Base-by-base conservation (phyloP, 345 rosid species). In the Streptanthus diversifolius region DNA sequence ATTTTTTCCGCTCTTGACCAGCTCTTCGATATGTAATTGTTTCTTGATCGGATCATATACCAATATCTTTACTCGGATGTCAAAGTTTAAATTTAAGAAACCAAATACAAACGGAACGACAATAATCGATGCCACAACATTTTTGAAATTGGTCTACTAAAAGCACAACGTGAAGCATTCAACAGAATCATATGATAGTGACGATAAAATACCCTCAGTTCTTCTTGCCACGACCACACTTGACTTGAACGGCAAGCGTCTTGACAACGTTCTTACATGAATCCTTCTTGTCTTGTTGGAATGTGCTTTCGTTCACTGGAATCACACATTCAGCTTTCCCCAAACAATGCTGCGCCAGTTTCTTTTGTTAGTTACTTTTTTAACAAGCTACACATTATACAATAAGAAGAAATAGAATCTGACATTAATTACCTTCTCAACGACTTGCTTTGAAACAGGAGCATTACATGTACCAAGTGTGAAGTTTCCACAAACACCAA, bases 231-330 rank as follows among this genome's bases (percentile, higher is more conserved):
- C 71, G 71, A 27, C 75, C 80, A 77, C 97, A 93, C 65, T 52
- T 85, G 54, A 84, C 91, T 80, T 93, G 96, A 11, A 93, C 82
- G 0, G 96, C 88, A 12, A 91, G 79, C 5, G 79, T 77, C 89
- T 88, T 89, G 14, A 29, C 65, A 51, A 75, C 36, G 21, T 73
- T 21, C 3, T 85, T 79, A 39, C 98, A 90, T 14, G 63, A 39
- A 58, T 80, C 88, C 0, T 72, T 53, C 3, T 70, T 57, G 19
- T 65, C 75, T 76, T 83, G 76, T 64, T 60, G 15, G 39, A 88
- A 88, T 6, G 68, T 25, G 17, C 37, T 70, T 21, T 73, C 77
- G 10, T 88, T 82, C 21, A 87, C 24, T 1, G 91, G 96, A 12
- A 92, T 71, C 1, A 45, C 60, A 72, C 98, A 92, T 9, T 29